Evolutionary conservation across 78 protist genomes (phyloP).

Genomic region (Cavenderia fasciculata): DNA sequence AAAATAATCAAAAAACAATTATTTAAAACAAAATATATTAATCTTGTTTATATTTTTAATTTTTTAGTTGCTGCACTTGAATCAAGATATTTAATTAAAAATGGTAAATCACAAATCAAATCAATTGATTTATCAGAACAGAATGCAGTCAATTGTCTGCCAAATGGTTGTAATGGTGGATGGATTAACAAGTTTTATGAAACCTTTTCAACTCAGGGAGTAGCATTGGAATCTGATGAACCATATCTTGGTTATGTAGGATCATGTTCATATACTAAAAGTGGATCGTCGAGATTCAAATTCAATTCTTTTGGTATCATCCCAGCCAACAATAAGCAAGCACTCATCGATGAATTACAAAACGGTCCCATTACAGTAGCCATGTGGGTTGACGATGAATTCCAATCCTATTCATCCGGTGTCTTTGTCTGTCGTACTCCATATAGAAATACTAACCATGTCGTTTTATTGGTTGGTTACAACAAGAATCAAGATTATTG

Average conservation of each 20-base stretch:
- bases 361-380: constrained; percentile 5
- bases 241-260: constrained; percentile 31
- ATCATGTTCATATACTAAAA: neutral
- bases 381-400: neutral
- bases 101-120: constrained; percentile 8
- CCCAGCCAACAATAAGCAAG: neutral
- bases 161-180: constrained; percentile 65
- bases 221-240: constrained; percentile 39
- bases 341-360: neutral
- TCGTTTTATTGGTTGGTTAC: constrained; percentile 19
- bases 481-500: neutral
- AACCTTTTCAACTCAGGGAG: neutral
- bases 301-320: neutral
- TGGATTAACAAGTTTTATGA: neutral
- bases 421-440: neutral
- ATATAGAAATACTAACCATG: neutral
- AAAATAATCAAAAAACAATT: too few species aligned
- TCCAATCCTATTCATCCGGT: constrained; percentile 1
- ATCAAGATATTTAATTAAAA: constrained; percentile 30
- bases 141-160: constrained; percentile 25
- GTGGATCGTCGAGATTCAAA: constrained; percentile 1
- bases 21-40: too few species aligned
- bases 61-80: constrained; percentile 29
- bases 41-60: too few species aligned
- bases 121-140: constrained; percentile 31